Evolutionary conservation across 192 early-diverging fungal genomes (phyloP).

Genomic region (Coemansia sp.): DNA sequence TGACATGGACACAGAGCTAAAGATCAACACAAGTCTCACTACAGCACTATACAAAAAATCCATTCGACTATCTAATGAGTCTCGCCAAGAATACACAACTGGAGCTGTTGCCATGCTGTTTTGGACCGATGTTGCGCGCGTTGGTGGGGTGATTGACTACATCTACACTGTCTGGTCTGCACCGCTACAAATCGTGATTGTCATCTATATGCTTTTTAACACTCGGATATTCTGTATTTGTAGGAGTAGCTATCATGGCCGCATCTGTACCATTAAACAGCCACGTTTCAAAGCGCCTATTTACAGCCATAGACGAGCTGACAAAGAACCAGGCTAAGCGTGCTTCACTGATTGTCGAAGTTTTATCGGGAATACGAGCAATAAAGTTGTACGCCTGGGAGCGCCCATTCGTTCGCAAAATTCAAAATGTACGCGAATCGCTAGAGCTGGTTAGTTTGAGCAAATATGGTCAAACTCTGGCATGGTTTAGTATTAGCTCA

Average conservation of each 20-base stretch:
- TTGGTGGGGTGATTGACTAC: slow-evolving; percentile 69
- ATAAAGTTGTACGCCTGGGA: slow-evolving; percentile 99
- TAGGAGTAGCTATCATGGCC: slow-evolving; percentile 83
- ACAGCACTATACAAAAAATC: slow-evolving; percentile 87
- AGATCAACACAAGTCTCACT: slow-evolving; percentile 68
- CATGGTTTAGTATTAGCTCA: slow-evolving; percentile 75
- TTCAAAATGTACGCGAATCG: slow-evolving; percentile 69
- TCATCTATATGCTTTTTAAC: slow-evolving; percentile 79
- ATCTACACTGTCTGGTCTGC: slow-evolving; percentile 76
- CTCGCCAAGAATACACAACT: slow-evolving; percentile 77
- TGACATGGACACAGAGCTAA: slow-evolving; percentile 73
- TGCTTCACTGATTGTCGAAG: slow-evolving; percentile 79
- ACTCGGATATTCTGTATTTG: slow-evolving; percentile 81
- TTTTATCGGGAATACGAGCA: slow-evolving; percentile 89
- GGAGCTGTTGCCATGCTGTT: slow-evolving; percentile 73
- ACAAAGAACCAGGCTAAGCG: slow-evolving; percentile 84
- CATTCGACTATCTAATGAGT: slow-evolving; percentile 73
- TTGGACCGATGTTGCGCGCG: slow-evolving; percentile 64
- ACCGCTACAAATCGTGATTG: slow-evolving; percentile 77
- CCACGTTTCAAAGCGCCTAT: slow-evolving; percentile 64
- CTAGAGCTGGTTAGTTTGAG: slow-evolving; percentile 78
- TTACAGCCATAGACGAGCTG: slow-evolving; percentile 71
- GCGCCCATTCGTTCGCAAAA: slow-evolving; percentile 67
- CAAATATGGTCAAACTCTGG: slow-evolving; percentile 71
- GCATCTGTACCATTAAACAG: slow-evolving; percentile 78